A percentile compares a stretch with the other conserved stretches of the same genome.
Conservation (phyloP, 2,329 filamentous ascomycete genomes). For the Colletotrichum gigasporum region DNA sequence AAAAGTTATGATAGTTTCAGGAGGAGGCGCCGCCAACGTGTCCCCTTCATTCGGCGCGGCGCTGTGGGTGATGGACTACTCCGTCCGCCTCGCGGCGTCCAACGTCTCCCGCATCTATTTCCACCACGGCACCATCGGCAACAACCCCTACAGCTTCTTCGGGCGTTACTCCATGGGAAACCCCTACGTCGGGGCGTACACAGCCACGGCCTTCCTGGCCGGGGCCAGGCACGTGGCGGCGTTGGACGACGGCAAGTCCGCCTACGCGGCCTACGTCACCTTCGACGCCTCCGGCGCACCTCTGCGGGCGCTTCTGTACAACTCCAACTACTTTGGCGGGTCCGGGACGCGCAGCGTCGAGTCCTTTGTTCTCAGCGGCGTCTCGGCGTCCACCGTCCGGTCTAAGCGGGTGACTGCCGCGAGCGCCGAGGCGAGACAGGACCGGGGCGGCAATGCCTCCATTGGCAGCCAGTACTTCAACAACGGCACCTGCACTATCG, state of each 20-base stretch:
- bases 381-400: neutral
- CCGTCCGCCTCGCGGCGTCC: constrained; percentile 14
- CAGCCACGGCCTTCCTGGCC: constrained; percentile 55
- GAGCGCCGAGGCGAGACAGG: constrained; percentile 19
- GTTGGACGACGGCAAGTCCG: constrained; percentile 52
- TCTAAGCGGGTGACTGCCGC: constrained; percentile 15
- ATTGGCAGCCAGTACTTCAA: constrained; percentile 22
- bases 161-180: constrained; percentile 58
- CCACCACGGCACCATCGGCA: constrained; percentile 62
- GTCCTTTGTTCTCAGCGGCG: neutral
- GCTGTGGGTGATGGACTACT: constrained; percentile 52
- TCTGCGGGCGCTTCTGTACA: constrained; percentile 51
- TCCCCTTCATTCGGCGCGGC: constrained; percentile 49
- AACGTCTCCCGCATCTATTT: constrained; percentile 47
- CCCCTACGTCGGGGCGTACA: constrained; percentile 61
- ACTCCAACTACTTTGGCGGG: constrained; percentile 52
- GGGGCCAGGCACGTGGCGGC: constrained; percentile 53
- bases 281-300: constrained; percentile 38
- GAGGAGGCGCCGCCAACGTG: constrained; percentile 21
- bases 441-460: constrained; percentile 8
- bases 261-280: constrained; percentile 57
- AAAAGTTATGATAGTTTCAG: neutral
- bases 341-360: neutral
- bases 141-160: constrained; percentile 60
- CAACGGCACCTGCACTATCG: constrained; percentile 10